Base-by-base conservation (phyloP, 352 stramenopile species). In the Thraustochytrium striatum region DNA sequence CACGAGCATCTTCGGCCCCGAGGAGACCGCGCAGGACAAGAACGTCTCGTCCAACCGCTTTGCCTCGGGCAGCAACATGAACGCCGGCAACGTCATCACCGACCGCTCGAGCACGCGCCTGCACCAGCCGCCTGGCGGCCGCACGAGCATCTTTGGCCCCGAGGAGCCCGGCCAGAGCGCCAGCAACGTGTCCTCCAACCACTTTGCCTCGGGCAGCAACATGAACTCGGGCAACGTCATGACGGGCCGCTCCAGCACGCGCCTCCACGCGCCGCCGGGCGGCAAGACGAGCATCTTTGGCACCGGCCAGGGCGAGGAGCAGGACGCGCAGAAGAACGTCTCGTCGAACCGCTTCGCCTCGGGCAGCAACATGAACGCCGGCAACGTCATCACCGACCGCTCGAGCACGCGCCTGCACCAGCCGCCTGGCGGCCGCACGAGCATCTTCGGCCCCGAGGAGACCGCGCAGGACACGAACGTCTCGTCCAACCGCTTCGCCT, bases 281-380 rank as follows among this genome's bases (percentile, higher is more conserved):
- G 83, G 82, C 43, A 61, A 81, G 11, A 79, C 79, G 16, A 65
- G 8, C 11, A 87, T 85, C 38, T 61, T 16, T 61, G 5, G 5
- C 11, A 5, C 5, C 25, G 5, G 39, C 5, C 39, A 47, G 39
- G 13, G 39, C 39, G 5, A 47, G 5, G 39, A 5, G 39, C 25
- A 16, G 41, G 72, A n/a, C 33, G 35, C 69, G 30, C 28, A 33
- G 11, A 28, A 62, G 35, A 43, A 55, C 9, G 57, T 84, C 36
- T 94, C 89, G 19, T 93, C 89, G 3, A 95, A 95, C 83, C 84
- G 87, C 25, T 95, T 91, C 70, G 89, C 90, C 8, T 86, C 62
- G 2, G 89, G 89, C 13, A 81, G 85, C 44, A 94, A 91, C 82
- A 89, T 94, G 81, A 95, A 95, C 81, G 83, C 84, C 68, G 73